Percentiles rank a stretch among this genome's conserved stretches.
These are phyloP conservation scores for Boletus sp. DNA, from an alignment of 1,284 basidiomycete species.

Conservation along the genomic window DNA sequence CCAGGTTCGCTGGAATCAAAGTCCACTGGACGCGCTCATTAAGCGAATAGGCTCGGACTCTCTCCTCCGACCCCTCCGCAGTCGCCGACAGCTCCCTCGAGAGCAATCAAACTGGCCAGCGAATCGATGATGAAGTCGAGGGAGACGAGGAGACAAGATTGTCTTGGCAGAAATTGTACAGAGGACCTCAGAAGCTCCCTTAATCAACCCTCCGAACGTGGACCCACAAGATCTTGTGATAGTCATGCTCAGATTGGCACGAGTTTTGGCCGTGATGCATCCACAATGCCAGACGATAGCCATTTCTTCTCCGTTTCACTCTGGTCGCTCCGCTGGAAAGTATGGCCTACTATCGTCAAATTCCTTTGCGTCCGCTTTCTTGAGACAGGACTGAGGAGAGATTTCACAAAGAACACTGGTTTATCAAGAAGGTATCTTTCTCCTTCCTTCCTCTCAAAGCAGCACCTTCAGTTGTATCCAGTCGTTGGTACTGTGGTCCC, in stretches of 20 bases:
- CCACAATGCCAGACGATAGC: constrained; percentile 28
- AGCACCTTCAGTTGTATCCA: constrained; percentile 17
- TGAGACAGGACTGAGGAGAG: constrained; percentile 57
- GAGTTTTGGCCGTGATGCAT: constrained; percentile 35
- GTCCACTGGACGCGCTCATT: constrained; percentile 42
- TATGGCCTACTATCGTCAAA: constrained; percentile 38
- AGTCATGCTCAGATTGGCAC: constrained; percentile 35
- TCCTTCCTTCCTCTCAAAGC: not conserved
- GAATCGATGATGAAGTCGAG: constrained; percentile 29
- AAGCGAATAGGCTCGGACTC: constrained; percentile 42
- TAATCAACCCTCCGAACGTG: constrained; percentile 47
- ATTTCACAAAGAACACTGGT: constrained; percentile 54
- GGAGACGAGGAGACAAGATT: constrained; percentile 51
- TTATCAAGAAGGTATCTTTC: constrained; percentile 40
- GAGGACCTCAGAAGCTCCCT: constrained; percentile 51
- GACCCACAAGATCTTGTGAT: constrained; percentile 43
- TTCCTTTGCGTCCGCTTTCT: constrained; percentile 58
- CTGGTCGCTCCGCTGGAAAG: constrained; percentile 38
- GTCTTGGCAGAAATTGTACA: constrained; percentile 67
- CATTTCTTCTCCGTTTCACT: constrained; percentile 30
- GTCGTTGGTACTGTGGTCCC: constrained; percentile 60
- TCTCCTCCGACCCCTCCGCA: constrained; percentile 40
- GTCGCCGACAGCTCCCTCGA: constrained; percentile 41
- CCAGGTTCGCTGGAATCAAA: constrained; percentile 37
- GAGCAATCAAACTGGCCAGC: constrained; percentile 31